A percentile compares a stretch with the other conserved stretches of the same genome.
These are phyloP conservation scores for Butyriboletus appendiculatus DNA, from an alignment of 1,284 basidiomycete species.

Conservation along the genomic window DNA sequence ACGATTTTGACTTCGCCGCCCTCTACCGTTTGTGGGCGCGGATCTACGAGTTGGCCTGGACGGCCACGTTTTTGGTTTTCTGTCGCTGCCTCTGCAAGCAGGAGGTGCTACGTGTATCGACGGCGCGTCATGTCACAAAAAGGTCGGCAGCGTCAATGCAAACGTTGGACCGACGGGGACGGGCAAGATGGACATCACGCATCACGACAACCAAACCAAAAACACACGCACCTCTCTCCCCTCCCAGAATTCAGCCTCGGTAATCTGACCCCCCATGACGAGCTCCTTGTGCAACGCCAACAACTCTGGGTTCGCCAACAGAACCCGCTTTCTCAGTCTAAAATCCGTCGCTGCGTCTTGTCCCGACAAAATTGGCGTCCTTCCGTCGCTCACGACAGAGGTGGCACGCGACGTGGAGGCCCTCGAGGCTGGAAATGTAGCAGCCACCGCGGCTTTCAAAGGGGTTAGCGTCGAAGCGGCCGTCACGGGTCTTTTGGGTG, in stretches of 20 bases:
- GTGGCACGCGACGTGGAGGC: constrained; percentile 55
- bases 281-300: constrained; percentile 82
- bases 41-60: constrained; percentile 86
- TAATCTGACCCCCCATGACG: constrained; percentile 82
- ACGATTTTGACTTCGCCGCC: constrained; percentile 86
- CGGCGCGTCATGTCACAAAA: not conserved
- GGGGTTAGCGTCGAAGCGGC: constrained; percentile 27
- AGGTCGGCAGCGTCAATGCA: not conserved
- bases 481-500: constrained; percentile 30
- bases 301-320: constrained; percentile 75
- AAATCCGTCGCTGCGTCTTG: constrained; percentile 66
- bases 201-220: not conserved
- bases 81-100: constrained; percentile 69
- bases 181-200: not conserved
- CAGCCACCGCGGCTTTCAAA: constrained; percentile 32
- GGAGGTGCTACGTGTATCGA: constrained; percentile 53
- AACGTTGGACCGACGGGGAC: not conserved
- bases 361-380: constrained; percentile 56
- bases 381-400: constrained; percentile 59
- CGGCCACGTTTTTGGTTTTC: constrained; percentile 81
- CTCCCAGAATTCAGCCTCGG: constrained; percentile 94
- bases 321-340: constrained; percentile 75
- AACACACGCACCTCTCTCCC: constrained; percentile 74
- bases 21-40: constrained; percentile 79
- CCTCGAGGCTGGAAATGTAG: constrained; percentile 30